Evolutionary conservation across 2,329 filamentous ascomycete species (phyloP).

Genomic region (Neonectria magnoliae): DNA sequence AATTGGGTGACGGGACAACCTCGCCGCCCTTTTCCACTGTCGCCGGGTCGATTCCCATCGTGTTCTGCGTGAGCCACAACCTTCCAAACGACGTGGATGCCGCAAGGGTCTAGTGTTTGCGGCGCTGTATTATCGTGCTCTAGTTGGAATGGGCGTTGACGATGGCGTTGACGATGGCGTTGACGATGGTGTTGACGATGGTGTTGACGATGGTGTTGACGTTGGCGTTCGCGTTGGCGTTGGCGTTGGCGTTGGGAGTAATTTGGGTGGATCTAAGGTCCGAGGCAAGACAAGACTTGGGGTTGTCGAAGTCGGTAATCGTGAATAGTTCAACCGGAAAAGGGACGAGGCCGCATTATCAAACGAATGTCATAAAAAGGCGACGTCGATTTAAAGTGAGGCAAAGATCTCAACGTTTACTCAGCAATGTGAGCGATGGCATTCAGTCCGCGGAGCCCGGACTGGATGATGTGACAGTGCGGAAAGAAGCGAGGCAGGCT

Average conservation of each 20-base stretch:
- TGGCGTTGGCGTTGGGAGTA: background rate
- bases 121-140: background rate
- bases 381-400: background rate
- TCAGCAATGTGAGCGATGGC: background rate
- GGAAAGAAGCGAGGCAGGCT: background rate
- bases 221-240: too few species aligned
- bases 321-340: background rate
- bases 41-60: constrained; percentile 3
- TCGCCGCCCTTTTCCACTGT: constrained; percentile 5
- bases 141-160: too few species aligned
- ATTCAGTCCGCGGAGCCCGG: background rate
- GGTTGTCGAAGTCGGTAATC: background rate
- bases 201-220: background rate
- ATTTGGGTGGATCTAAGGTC: background rate
- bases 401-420: background rate
- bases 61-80: background rate
- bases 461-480: background rate
- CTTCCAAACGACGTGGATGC: background rate
- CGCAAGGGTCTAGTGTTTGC: background rate
- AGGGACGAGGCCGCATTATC: background rate
- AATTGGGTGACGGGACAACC: background rate
- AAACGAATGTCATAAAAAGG: background rate
- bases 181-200: background rate
- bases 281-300: background rate
- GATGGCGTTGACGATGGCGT: background rate